Percentiles rank a stretch among this genome's conserved stretches.
phyloP scores from a whole-genome alignment of 148 eudicot species.

The Rheum nobile region DNA sequence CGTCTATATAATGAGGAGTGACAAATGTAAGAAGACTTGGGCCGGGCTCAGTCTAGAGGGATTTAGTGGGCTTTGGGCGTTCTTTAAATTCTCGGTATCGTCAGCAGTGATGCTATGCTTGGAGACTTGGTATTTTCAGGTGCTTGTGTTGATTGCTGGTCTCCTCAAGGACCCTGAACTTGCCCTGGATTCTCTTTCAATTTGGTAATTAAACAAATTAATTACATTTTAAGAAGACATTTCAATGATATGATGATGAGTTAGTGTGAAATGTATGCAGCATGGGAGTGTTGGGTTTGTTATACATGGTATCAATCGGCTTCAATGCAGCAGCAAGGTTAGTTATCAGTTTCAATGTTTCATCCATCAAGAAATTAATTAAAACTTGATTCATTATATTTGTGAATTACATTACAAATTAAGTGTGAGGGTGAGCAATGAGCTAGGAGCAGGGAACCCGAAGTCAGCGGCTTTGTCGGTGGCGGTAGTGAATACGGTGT shows the following conservation, averaged over 20 bases:
- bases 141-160: constrained; percentile 40
- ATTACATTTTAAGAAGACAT: not conserved
- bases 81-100: constrained; percentile 36
- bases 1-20: constrained; percentile 22
- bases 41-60: constrained; percentile 36
- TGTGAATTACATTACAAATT: not conserved
- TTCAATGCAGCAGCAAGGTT: constrained; percentile 53
- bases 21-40: constrained; percentile 37
- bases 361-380: no score
- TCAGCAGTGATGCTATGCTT: constrained; percentile 61
- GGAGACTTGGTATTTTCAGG: constrained; percentile 57
- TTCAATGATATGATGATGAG: not conserved
- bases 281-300: constrained; percentile 22
- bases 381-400: not conserved
- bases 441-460: constrained; percentile 53
- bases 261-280: constrained; percentile 17
- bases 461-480: constrained; percentile 52
- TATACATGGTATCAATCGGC: constrained; percentile 39
- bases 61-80: constrained; percentile 42
- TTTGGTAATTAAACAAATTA: constrained; percentile 22
- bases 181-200: constrained; percentile 42
- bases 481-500: constrained; percentile 24
- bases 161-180: constrained; percentile 40
- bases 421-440: constrained; percentile 54
- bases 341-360: no score